Percentiles rank a stretch among this genome's conserved stretches.
Conservation (phyloP, 371 early-diverging fungal species). For the Sporodiniella umbellata region DNA sequence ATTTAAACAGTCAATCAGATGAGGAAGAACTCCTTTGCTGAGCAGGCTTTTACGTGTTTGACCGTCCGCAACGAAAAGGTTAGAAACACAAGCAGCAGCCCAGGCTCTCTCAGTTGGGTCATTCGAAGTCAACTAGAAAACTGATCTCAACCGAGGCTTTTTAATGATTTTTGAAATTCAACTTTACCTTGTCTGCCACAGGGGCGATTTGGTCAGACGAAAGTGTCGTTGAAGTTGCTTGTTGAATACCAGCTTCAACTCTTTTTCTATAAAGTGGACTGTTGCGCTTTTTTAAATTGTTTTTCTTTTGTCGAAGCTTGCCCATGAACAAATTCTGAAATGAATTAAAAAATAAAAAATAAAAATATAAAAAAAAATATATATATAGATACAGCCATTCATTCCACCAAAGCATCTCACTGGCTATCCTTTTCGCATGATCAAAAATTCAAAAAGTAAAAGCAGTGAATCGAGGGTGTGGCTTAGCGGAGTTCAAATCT, state of each 20-base stretch:
- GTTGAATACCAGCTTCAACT: constrained; percentile 26
- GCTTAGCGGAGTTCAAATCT: no score
- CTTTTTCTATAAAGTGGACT: constrained; percentile 33
- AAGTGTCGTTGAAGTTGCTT: constrained; percentile 23
- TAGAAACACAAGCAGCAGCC: constrained; percentile 86
- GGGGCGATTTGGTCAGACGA: constrained; percentile 48
- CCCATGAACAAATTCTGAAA: constrained; percentile 27
- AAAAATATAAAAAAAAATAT: neutral
- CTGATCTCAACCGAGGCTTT: neutral
- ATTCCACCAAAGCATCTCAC: no score
- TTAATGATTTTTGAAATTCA: neutral
- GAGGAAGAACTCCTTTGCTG: constrained; percentile 63
- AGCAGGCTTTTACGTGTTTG: constrained; percentile 68
- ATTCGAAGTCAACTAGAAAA: constrained; percentile 51
- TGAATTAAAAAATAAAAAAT: no score
- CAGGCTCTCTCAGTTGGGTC: constrained; percentile 80
- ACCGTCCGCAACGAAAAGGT: constrained; percentile 62
- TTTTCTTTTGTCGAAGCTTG: constrained; percentile 31
- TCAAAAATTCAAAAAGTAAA: no score
- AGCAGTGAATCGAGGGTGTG: no score
- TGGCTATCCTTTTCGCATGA: no score
- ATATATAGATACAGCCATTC: no score
- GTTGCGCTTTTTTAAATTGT: constrained; percentile 17
- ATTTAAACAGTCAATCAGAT: constrained; percentile 63
- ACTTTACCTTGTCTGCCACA: constrained; percentile 52